Percentiles rank a stretch among this genome's conserved stretches.
Evolutionary conservation across 2,329 filamentous ascomycete species (phyloP).

Genomic region (Hymenoscyphus fructigenus): DNA sequence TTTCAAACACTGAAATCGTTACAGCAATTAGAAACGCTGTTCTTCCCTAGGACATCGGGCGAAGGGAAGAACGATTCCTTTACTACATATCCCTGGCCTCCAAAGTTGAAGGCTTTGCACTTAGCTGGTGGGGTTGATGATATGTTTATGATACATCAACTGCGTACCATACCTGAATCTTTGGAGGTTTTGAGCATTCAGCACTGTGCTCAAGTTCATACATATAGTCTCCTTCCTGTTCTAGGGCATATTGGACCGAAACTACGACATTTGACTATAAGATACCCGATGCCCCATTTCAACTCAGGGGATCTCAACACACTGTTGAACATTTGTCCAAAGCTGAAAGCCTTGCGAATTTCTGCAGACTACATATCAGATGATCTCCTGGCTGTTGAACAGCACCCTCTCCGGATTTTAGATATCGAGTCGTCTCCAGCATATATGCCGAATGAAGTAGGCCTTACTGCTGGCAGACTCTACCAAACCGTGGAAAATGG

Average conservation of each 20-base stretch:
- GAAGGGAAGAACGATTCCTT: constrained; percentile 8
- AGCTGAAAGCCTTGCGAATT: constrained; percentile 31
- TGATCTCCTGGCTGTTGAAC: constrained; percentile 15
- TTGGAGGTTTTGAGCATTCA: constrained; percentile 35
- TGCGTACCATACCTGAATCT: constrained; percentile 24
- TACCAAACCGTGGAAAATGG: constrained; percentile 34
- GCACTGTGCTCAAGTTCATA: constrained; percentile 33
- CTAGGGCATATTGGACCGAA: constrained; percentile 29
- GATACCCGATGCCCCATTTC: constrained; percentile 35
- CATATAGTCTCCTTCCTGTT: constrained; percentile 21
- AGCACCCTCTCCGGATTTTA: constrained; percentile 33
- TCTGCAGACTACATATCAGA: constrained; percentile 36
- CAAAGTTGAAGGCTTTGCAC: constrained; percentile 34
- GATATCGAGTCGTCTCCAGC: constrained; percentile 36
- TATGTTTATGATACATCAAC: constrained; percentile 30
- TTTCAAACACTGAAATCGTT: constrained; percentile 36
- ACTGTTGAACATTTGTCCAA: constrained; percentile 29
- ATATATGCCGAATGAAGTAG: constrained; percentile 28
- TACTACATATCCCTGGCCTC: constrained; percentile 34
- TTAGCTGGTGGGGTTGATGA: constrained; percentile 36
- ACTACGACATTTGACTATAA: constrained; percentile 35
- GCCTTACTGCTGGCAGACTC: constrained; percentile 24
- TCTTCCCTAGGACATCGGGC: constrained; percentile 35
- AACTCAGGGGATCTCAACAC: constrained; percentile 26
- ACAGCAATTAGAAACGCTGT: constrained; percentile 32